These are phyloP conservation scores for Salicornia ramosissima DNA, from an alignment of 148 eudicot genomes.

Conservation along the genomic window DNA sequence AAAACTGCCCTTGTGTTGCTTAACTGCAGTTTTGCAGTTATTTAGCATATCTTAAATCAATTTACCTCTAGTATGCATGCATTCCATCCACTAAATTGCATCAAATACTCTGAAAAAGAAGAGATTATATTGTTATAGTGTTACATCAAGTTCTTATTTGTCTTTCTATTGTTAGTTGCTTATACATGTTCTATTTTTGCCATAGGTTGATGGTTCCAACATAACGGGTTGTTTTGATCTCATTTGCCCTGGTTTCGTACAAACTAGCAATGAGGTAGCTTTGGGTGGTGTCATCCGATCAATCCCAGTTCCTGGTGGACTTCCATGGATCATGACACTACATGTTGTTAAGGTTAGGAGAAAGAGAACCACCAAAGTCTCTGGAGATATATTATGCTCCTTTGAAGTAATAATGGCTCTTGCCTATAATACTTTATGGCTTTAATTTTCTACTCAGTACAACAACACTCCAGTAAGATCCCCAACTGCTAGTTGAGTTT, in stretches of 20 bases:
- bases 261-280: conserved; percentile 24
- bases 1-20: neutral
- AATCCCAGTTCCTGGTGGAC: conserved; percentile 25
- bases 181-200: conserved; percentile 9
- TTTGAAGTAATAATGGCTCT: neutral
- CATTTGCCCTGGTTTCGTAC: conserved; percentile 28
- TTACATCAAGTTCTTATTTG: neutral
- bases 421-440: neutral
- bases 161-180: neutral
- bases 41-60: neutral
- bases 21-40: neutral
- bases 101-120: neutral
- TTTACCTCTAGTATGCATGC: neutral
- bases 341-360: conserved; percentile 19
- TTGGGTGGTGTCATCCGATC: conserved; percentile 26
- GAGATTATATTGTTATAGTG: neutral
- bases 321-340: conserved; percentile 29
- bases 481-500: neutral
- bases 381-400: neutral
- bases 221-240: conserved; percentile 30
- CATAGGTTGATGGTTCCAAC: conserved; percentile 21
- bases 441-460: too few species aligned
- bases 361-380: neutral
- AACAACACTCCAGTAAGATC: too few species aligned
- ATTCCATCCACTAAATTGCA: neutral